phyloP scores from a whole-genome alignment of 768 basidiomycete genomes.

The Rhodotorula toruloides region DNA sequence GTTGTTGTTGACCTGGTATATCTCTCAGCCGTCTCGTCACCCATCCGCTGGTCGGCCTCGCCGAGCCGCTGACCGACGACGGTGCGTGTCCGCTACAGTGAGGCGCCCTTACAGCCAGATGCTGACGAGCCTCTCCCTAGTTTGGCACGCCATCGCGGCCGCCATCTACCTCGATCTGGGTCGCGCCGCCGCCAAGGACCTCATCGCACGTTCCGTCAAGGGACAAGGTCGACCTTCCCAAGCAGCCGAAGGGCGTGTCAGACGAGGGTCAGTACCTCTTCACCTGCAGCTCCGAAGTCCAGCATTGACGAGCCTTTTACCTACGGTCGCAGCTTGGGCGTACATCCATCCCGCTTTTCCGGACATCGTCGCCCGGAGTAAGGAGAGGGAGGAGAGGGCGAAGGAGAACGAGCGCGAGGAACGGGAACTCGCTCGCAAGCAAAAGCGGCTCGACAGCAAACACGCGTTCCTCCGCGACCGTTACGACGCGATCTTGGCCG shows the following conservation, averaged over 20 bases:
- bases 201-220: neutral
- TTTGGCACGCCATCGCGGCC: neutral
- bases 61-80: neutral
- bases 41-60: neutral
- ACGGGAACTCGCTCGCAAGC: neutral
- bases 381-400: neutral
- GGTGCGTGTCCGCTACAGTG: neutral
- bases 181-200: neutral
- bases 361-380: neutral
- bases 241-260: neutral
- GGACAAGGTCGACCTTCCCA: neutral
- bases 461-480: neutral
- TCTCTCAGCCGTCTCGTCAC: too few species aligned
- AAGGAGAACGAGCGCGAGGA: neutral
- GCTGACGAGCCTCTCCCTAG: neutral
- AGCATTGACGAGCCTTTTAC: too few species aligned
- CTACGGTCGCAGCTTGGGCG: neutral
- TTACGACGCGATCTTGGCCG: neutral
- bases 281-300: too few species aligned
- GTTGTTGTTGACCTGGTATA: neutral
- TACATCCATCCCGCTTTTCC: neutral
- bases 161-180: neutral
- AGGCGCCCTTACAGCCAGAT: too few species aligned
- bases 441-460: neutral
- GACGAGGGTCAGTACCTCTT: neutral